Base-by-base conservation (phyloP, 2,329 filamentous ascomycete genomes). In the Aspergillus niger region DNA sequence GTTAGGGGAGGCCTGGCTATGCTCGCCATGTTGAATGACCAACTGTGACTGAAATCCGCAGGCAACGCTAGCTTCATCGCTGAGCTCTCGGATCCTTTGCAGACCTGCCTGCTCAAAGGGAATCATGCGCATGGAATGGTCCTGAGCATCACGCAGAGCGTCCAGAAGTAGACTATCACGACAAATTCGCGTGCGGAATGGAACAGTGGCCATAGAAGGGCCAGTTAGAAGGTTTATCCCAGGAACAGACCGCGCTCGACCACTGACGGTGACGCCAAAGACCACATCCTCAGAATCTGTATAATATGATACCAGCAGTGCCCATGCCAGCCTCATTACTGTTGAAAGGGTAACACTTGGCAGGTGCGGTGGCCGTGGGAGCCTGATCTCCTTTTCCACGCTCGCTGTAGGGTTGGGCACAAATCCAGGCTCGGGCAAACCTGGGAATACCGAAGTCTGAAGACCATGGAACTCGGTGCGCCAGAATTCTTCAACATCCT, bases 241-340 rank as follows among this genome's bases (percentile, higher is more conserved):
- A 28, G 56, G 43, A 8, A 64, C 53, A 26, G 62, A 39, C n/a
- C 49, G 53, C 15, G 57, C 57, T 13, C 62, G 59, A 5, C 59
- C 62, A 2, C 56, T 57, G 6, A 59, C 52, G 22, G 57, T 57
- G 26, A 15, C 32, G 11, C 62, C 59, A 20, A 64, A 59, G 7
- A 59, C 53, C 5, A 61, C 59, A 26, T 61, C 55, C 3, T 61
- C 53, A 2, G 59, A 49, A 5, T 55, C 62, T 3, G 62, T 47
- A 44, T 61, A 43, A 4, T 48, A 44, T 8, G 41, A 48, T n/a
- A 64, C 38, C 11, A 61, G 32, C n/a, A 64, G 26, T 1, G 52
- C 56, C 62, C 59, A 61, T 17, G 62, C 61, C 5, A 55, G 55
- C 15, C 53, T 52, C 28, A 62, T 41, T 28, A 62, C 51, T 11